Evolutionary conservation across 164 flowering plant species (phyloP).

Genomic region (Buxus sempervirens): DNA sequence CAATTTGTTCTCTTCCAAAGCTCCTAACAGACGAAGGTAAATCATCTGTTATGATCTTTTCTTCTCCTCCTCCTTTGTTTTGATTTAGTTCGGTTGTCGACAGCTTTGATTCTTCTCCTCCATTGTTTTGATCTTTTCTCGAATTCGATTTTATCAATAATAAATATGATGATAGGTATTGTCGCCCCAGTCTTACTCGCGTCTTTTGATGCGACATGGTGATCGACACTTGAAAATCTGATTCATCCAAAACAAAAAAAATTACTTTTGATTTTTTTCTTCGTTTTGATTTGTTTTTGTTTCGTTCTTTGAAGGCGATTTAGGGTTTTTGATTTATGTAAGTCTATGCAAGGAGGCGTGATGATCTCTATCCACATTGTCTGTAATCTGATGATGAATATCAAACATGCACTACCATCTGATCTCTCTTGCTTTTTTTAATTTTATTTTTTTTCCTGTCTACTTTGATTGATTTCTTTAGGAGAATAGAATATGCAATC

Average conservation of each 20-base stretch:
- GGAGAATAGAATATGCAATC: constrained; percentile 17
- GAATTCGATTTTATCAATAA: too few species aligned
- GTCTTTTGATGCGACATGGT: constrained; percentile 14
- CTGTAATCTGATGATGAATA: constrained; percentile 30
- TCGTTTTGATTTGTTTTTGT: too few species aligned
- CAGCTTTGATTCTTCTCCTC: too few species aligned
- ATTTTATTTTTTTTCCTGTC: background rate
- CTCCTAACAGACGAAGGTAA: too few species aligned
- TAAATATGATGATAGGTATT: constrained; percentile 14
- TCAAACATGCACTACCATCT: constrained; percentile 39
- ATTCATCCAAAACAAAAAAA: background rate
- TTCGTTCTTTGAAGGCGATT: too few species aligned
- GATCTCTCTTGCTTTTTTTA: constrained; percentile 16
- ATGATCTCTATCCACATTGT: constrained; percentile 22
- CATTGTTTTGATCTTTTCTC: too few species aligned
- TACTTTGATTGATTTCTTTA: background rate
- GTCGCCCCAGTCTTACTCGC: constrained; percentile 29
- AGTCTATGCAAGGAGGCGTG: constrained; percentile 17
- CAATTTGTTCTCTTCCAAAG: too few species aligned
- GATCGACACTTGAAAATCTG: constrained; percentile 12
- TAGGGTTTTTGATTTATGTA: too few species aligned
- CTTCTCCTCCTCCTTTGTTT: too few species aligned
- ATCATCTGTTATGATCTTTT: too few species aligned
- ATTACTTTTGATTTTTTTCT: too few species aligned
- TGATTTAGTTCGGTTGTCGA: too few species aligned